Conservation (phyloP, 225 moss, liverwort and hornwort genomes). For the Marchantia polymorpha region DNA sequence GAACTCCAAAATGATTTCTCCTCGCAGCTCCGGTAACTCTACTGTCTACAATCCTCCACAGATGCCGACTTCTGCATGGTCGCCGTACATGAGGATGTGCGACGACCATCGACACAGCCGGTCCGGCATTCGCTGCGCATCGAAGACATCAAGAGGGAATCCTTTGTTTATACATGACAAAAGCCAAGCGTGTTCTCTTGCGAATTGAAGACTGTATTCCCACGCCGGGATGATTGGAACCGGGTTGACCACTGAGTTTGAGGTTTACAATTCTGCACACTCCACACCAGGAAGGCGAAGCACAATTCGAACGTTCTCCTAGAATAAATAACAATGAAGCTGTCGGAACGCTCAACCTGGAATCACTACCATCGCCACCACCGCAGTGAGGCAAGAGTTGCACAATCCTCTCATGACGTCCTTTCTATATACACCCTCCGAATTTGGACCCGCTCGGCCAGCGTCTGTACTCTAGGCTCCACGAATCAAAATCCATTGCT, state of each 20-base stretch:
- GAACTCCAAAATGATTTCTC: background rate
- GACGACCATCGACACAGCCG: background rate
- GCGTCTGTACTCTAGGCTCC: background rate
- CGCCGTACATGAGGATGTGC: too few species aligned
- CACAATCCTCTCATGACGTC: background rate
- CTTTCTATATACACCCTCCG: background rate
- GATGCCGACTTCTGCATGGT: background rate
- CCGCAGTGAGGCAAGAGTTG: background rate
- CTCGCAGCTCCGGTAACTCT: background rate
- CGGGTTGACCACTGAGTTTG: background rate
- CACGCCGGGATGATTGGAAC: slow-evolving; percentile 5
- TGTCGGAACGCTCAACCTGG: background rate
- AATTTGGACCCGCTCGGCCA: background rate
- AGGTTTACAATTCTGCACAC: slow-evolving; percentile 3
- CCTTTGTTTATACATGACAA: slow-evolving; percentile 3
- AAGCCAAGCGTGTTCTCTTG: background rate
- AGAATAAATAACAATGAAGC: background rate
- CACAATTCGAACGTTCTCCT: background rate
- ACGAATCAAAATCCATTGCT: background rate
- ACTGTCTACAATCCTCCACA: background rate
- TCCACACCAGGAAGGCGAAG: slow-evolving; percentile 5
- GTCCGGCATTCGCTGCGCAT: slow-evolving; percentile 2
- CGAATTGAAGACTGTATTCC: background rate
- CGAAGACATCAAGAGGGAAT: background rate
- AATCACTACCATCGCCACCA: background rate